A percentile compares a stretch with the other conserved stretches of the same genome.
Evolutionary conservation across 192 early-diverging fungal genomes (phyloP).

Genomic region (Coemansia sp.): DNA sequence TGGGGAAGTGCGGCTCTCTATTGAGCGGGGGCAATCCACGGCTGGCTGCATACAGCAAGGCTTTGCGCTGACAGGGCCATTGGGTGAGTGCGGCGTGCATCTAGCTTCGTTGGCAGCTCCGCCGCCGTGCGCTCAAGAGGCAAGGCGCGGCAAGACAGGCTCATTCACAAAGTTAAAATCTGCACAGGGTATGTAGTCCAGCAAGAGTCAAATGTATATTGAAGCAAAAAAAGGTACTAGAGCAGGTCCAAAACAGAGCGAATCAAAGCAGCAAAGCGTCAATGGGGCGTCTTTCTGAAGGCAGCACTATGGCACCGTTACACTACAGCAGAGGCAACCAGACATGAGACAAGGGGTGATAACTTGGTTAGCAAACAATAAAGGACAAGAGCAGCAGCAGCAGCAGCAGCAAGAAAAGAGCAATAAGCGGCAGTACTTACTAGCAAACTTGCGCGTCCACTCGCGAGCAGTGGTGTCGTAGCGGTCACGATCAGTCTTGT

Average conservation of each 20-base stretch:
- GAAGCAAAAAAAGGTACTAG: constrained; percentile 4
- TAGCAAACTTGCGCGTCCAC: constrained; percentile 92
- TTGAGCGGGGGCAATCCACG: background rate
- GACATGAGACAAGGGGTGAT: background rate
- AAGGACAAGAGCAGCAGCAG: background rate
- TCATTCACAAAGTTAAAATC: background rate
- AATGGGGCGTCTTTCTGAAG: background rate
- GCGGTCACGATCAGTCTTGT: constrained; percentile 89
- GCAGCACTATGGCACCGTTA: background rate
- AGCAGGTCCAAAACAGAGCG: constrained; percentile 1
- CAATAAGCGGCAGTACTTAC: constrained; percentile 20
- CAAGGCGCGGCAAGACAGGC: background rate
- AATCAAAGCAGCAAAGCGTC: constrained; percentile 1
- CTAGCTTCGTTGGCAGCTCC: background rate
- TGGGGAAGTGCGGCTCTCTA: background rate
- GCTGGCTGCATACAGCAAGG: background rate
- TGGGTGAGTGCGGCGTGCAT: background rate
- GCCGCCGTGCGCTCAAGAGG: background rate
- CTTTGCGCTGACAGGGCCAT: background rate
- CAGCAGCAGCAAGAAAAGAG: background rate
- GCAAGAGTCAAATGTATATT: constrained; percentile 6
- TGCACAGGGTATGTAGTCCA: background rate
- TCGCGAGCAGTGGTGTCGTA: constrained; percentile 91
- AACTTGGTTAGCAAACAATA: background rate
- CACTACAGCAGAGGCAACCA: background rate